phyloP scores from a whole-genome alignment of 352 stramenopile genomes.

The Globisporangium splendens region DNA sequence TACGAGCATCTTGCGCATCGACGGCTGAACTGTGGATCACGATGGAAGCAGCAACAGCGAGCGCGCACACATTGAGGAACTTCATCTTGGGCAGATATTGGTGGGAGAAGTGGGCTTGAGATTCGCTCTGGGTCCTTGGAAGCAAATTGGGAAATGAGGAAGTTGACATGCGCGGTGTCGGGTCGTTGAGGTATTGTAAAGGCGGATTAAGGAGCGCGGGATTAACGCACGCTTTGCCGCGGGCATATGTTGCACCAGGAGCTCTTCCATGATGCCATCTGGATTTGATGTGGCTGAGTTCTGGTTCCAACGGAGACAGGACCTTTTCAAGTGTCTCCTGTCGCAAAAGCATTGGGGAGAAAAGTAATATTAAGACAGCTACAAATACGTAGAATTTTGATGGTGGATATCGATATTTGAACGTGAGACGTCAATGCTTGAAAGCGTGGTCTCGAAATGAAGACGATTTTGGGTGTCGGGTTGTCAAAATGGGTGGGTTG shows the following conservation, averaged over 20 bases:
- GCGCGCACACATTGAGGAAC: constrained; percentile 5
- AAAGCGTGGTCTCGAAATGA: too few relatives aligned
- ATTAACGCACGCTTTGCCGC: too few relatives aligned
- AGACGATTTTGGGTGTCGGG: too few relatives aligned
- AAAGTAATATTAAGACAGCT: background rate
- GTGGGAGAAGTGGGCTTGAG: background rate
- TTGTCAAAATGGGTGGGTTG: too few relatives aligned
- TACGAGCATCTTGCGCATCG: background rate
- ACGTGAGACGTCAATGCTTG: too few relatives aligned
- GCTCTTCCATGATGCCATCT: background rate
- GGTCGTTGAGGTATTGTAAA: background rate
- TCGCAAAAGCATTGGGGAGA: too few relatives aligned
- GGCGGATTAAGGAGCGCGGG: too few relatives aligned
- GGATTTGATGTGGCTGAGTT: background rate
- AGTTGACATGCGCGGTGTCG: background rate
- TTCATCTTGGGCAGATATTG: constrained; percentile 15
- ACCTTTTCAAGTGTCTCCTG: too few relatives aligned
- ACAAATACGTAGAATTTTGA: too few relatives aligned
- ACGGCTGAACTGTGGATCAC: background rate
- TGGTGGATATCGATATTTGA: too few relatives aligned
- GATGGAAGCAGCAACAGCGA: constrained; percentile 2
- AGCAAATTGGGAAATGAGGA: background rate
- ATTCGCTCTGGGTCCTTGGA: background rate
- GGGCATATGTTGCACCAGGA: too few relatives aligned
- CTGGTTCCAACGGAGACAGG: too few relatives aligned